Percentiles rank a stretch among this genome's conserved stretches.
These are phyloP conservation scores for Monosporozyma unispora DNA, from an alignment of 805 yeast species.

Conservation along the genomic window DNA sequence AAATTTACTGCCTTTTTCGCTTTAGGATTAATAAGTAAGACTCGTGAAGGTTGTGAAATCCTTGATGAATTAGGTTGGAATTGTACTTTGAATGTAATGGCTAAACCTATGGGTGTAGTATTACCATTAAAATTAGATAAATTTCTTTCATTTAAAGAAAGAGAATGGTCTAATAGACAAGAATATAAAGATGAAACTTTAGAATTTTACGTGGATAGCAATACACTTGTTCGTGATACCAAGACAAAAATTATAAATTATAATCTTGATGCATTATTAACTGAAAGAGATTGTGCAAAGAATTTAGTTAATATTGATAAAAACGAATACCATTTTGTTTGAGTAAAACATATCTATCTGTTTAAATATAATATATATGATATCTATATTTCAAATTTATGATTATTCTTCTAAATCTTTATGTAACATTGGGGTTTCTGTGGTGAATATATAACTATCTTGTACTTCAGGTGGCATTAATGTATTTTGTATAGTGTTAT, in stretches of 20 bases:
- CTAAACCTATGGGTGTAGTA: constrained; percentile 36
- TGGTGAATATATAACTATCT: constrained; percentile 23
- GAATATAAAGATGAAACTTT: constrained; percentile 16
- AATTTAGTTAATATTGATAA: constrained; percentile 17
- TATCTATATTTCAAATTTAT: background rate
- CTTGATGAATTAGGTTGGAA: constrained; percentile 77
- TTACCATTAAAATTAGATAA: constrained; percentile 31
- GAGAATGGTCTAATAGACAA: constrained; percentile 11
- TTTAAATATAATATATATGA: background rate
- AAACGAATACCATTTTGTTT: no score
- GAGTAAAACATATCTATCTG: no score
- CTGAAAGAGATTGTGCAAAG: constrained; percentile 19
- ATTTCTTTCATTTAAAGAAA: constrained; percentile 26
- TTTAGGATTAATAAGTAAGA: constrained; percentile 63
- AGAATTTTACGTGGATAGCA: constrained; percentile 11
- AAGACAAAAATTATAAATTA: constrained; percentile 11
- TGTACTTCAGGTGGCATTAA: constrained; percentile 18
- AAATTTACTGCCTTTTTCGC: constrained; percentile 72
- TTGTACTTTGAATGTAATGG: constrained; percentile 37
- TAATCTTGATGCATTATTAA: constrained; percentile 18
- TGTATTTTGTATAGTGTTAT: no score
- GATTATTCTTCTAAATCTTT: constrained; percentile 10
- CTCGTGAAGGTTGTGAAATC: constrained; percentile 74
- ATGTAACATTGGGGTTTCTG: constrained; percentile 24
- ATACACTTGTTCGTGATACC: constrained; percentile 12